A percentile compares a stretch with the other conserved stretches of the same genome.
Conservation (phyloP, 345 rosid genomes). For the Bruguiera sexangula region DNA sequence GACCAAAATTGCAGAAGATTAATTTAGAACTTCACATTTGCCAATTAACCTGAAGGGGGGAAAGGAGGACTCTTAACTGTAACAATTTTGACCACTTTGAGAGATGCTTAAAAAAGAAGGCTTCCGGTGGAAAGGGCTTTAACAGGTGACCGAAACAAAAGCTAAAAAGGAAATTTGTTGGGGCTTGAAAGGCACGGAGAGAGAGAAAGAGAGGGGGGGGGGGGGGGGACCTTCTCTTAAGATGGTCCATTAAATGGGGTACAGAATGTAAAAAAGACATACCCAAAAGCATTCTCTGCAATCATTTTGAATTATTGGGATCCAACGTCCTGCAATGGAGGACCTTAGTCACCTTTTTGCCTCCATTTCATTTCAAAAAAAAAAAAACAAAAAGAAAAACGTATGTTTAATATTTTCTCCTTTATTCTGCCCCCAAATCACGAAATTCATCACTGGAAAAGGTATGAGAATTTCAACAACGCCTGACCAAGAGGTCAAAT, state of each 20-base stretch:
- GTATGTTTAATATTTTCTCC: background rate
- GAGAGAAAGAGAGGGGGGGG: background rate
- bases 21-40: too few relatives aligned
- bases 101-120: background rate
- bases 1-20: too few relatives aligned
- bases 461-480: too few relatives aligned
- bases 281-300: slow-evolving; percentile 20
- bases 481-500: too few relatives aligned
- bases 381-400: too few relatives aligned
- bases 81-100: background rate
- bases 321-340: slow-evolving; percentile 34
- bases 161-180: too few relatives aligned
- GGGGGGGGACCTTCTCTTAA: background rate
- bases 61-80: background rate
- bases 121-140: background rate
- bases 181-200: background rate
- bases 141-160: background rate
- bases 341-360: background rate
- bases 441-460: background rate
- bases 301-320: slow-evolving; percentile 38
- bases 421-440: background rate
- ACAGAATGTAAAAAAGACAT: background rate
- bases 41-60: too few relatives aligned
- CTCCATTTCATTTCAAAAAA: slow-evolving; percentile 24
- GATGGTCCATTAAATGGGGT: slow-evolving; percentile 3